A percentile compares a stretch with the other conserved stretches of the same genome.
phyloP scores from a whole-genome alignment of 2,329 filamentous ascomycete genomes.

The Cladophialophora exuberans region DNA sequence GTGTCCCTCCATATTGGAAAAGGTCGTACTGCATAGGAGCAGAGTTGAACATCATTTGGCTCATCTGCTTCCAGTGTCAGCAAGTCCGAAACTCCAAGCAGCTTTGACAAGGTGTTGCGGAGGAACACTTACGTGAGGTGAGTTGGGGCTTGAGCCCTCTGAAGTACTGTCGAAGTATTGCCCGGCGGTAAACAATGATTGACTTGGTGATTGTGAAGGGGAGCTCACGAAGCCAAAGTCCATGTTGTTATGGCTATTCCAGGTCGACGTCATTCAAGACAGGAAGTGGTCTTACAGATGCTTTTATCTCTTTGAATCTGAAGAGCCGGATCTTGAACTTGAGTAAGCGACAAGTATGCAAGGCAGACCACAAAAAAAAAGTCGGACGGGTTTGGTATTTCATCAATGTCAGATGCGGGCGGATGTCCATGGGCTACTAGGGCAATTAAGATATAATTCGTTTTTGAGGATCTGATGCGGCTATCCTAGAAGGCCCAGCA shows the following conservation, averaged over 20 bases:
- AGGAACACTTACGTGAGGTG: constrained; percentile 35
- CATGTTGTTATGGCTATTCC: constrained; percentile 22
- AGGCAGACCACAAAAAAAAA: constrained; percentile 1
- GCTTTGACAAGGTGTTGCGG: background rate
- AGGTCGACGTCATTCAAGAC: constrained; percentile 21
- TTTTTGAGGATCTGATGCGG: constrained; percentile 12
- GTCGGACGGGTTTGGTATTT: constrained; percentile 20
- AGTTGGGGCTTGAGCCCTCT: constrained; percentile 33
- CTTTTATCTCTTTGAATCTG: constrained; percentile 11
- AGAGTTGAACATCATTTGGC: constrained; percentile 28
- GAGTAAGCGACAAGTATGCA: constrained; percentile 22
- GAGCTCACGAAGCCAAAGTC: constrained; percentile 33
- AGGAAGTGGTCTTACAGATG: constrained; percentile 1
- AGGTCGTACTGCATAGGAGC: constrained; percentile 31
- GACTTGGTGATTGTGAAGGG: constrained; percentile 30
- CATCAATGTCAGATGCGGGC: constrained; percentile 22
- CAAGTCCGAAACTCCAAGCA: background rate
- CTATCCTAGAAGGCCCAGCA: constrained; percentile 17
- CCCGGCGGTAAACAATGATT: constrained; percentile 30
- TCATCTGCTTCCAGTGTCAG: constrained; percentile 27
- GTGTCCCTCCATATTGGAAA: constrained; percentile 28
- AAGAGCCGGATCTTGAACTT: constrained; percentile 12
- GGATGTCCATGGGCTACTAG: constrained; percentile 11
- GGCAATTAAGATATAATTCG: constrained; percentile 25
- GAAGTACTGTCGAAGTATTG: constrained; percentile 34